Evolutionary conservation across 2,329 filamentous ascomycete genomes (phyloP), one percentile per base, ranked within the genome.

Genomic region (Phialophora expanda): DNA sequence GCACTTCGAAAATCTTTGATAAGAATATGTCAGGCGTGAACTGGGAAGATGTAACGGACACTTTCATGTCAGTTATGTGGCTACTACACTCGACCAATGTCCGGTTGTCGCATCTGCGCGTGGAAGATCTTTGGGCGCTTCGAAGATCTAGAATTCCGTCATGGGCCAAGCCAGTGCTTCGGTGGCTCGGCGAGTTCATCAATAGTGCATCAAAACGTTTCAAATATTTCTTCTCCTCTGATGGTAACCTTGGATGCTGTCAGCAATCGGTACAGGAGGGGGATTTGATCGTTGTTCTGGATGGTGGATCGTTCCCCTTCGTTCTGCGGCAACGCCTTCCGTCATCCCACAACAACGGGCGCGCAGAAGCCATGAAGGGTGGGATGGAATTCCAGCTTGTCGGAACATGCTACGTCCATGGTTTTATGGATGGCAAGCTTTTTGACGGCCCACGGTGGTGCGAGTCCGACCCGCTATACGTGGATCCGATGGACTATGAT

Each of bases 401-500:
- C 20, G 48, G 48, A 9, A 17, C 9, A 26, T 51, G 48, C 48
- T 51, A 51, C 24, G 9, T 51, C 20, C 48, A 26, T 5, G 22
- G 48, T 17, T 5, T 2, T 1, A 51, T 17, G 48, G 48, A 51
- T 11, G 48, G 24, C 11, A 51, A 51, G 22, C 6, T 51, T 7
- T 28, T 51, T 20, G 48, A 26, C 9, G 7, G 9, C 7, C 48
- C 22, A 51, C 48, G 22, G 9, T 51, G 48, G 48, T 3, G 24
- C 9, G 48, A 51, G 48, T 24, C 20, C 22, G 48, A 51, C 3
- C 48, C 48, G 9, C 22, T 51, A 12, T 51, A 51, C 14, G 48
- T 14, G 48, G 48, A 51, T 51, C 48, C 48, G 24, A 51, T 51
- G 24, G 48, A 51, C 8, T 51, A 51, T 17, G 48, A 51, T 26